A percentile compares a stretch with the other conserved stretches of the same genome.
Conservation (phyloP, 495 filamentous ascomycete species). For the Cercophora newfieldiana region DNA sequence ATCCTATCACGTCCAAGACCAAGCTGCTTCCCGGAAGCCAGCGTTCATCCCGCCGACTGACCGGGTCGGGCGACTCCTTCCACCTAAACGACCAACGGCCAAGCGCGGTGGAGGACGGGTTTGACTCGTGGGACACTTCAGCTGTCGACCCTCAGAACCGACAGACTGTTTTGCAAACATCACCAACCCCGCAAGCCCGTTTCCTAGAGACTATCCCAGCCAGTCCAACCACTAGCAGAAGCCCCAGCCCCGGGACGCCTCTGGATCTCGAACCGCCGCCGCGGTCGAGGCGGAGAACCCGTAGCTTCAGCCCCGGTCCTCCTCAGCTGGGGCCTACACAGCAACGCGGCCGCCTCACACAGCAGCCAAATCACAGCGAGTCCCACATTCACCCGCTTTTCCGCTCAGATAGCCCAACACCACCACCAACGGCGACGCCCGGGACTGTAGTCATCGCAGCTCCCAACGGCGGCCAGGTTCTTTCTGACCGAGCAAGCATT, state of each 20-base stretch:
- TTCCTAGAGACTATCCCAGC: constrained; percentile 63
- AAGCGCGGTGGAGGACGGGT: constrained; percentile 51
- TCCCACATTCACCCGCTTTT: constrained; percentile 85
- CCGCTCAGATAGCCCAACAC: constrained; percentile 69
- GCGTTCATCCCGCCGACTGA: constrained; percentile 32
- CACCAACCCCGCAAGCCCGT: constrained; percentile 42
- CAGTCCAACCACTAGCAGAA: constrained; percentile 52
- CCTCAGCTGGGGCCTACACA: constrained; percentile 23
- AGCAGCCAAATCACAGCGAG: constrained; percentile 52
- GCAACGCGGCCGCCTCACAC: constrained; percentile 36
- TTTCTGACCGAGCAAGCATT: constrained; percentile 57
- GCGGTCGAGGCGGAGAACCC: constrained; percentile 37
- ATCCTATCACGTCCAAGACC: constrained; percentile 53
- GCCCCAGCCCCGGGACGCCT: constrained; percentile 48
- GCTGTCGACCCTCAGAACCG: constrained; percentile 58
- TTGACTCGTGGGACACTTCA: constrained; percentile 70
- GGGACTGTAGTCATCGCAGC: constrained; percentile 72
- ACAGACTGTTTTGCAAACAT: constrained; percentile 51
- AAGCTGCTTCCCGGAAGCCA: constrained; percentile 39
- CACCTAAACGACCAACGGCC: constrained; percentile 31
- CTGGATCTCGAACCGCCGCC: constrained; percentile 44
- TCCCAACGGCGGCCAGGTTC: constrained; percentile 66
- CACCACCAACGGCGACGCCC: constrained; percentile 65
- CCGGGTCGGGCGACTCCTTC: constrained; percentile 38
- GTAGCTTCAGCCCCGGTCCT: constrained; percentile 47